Evolutionary conservation across 2,329 filamentous ascomycete species (phyloP).

Genomic region (Penicillium corylophilum): DNA sequence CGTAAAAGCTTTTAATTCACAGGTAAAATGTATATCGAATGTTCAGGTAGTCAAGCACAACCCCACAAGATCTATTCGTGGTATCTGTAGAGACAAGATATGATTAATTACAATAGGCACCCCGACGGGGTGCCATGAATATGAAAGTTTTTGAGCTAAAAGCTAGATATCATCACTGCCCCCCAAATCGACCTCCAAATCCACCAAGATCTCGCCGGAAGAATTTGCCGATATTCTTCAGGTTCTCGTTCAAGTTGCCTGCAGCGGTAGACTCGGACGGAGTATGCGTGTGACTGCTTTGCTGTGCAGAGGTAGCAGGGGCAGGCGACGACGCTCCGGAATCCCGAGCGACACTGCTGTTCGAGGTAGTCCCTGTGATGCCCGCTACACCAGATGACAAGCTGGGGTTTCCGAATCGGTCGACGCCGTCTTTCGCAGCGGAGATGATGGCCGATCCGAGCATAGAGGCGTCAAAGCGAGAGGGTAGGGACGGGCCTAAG

Average conservation of each 20-base stretch:
- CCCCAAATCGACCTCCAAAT: constrained; percentile 69
- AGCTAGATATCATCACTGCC: constrained; percentile 17
- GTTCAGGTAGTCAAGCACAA: background rate
- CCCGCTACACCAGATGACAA: constrained; percentile 39
- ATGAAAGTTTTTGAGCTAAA: background rate
- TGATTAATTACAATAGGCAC: background rate
- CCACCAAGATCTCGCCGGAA: constrained; percentile 84
- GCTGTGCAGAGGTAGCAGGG: constrained; percentile 21
- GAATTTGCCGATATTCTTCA: constrained; percentile 95
- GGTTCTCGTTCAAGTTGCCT: constrained; percentile 82
- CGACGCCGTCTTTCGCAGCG: constrained; percentile 79
- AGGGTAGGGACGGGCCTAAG: constrained; percentile 49
- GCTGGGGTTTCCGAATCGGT: constrained; percentile 67
- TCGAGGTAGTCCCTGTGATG: constrained; percentile 22
- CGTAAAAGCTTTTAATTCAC: too few relatives aligned
- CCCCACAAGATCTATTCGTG: background rate
- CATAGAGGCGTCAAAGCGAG: constrained; percentile 74
- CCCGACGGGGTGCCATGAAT: background rate
- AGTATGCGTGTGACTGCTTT: constrained; percentile 18
- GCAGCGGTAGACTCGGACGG: constrained; percentile 45
- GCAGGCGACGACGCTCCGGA: constrained; percentile 28
- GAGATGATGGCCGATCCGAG: constrained; percentile 86
- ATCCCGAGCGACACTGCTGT: constrained; percentile 29
- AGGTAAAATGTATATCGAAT: too few relatives aligned
- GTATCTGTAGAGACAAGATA: background rate